Evolutionary conservation across 2,329 filamentous ascomycete genomes (phyloP).

Genomic region (Fusarium veterinarium): DNA sequence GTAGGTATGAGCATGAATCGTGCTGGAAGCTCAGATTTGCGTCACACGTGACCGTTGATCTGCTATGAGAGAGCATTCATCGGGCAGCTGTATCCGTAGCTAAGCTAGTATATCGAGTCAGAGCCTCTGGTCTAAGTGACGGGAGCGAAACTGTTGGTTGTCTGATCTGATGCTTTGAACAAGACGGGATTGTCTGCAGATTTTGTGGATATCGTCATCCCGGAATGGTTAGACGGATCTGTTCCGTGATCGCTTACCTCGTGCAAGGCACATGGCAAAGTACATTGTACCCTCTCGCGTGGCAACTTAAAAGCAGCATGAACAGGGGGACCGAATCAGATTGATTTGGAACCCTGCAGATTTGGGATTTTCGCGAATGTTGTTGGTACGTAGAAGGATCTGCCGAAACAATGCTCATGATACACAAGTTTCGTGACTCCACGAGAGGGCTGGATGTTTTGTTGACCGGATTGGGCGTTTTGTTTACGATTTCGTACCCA

Average conservation of each 20-base stretch:
- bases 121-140: not conserved
- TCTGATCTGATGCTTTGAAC: slow-evolving; percentile 10
- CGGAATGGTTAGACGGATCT: slow-evolving; percentile 41
- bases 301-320: slow-evolving; percentile 11
- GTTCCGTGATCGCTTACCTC: slow-evolving; percentile 36
- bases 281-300: slow-evolving; percentile 39
- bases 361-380: not conserved
- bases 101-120: not conserved
- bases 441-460: not conserved
- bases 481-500: slow-evolving; percentile 3
- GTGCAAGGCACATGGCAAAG: slow-evolving; percentile 44
- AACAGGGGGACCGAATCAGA: slow-evolving; percentile 27
- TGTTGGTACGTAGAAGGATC: not conserved
- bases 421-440: slow-evolving; percentile 9
- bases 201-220: slow-evolving; percentile 34
- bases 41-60: slow-evolving; percentile 8
- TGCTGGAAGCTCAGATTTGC: not conserved
- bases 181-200: slow-evolving; percentile 17
- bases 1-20: slow-evolving; percentile 3
- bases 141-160: not conserved
- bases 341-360: slow-evolving; percentile 26
- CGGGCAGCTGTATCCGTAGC: not conserved
- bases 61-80: not conserved
- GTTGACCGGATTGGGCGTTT: not conserved
- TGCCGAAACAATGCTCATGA: slow-evolving; percentile 5